Base-by-base conservation (phyloP, 495 filamentous ascomycete genomes). In the Podospora australis region DNA sequence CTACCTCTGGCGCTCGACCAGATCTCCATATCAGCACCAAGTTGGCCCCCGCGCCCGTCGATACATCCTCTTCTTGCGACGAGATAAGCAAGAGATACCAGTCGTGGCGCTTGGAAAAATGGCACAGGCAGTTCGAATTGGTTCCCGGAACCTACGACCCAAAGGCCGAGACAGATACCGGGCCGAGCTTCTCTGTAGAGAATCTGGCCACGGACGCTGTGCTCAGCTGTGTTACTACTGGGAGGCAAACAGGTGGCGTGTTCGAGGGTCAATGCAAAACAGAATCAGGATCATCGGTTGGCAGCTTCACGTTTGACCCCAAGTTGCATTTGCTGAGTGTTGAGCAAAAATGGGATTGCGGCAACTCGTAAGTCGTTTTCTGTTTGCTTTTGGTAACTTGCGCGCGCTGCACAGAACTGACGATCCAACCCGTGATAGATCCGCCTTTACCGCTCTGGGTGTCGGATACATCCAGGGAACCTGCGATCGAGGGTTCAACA, bases 51-150 rank as follows among this genome's bases (percentile, higher is more conserved):
- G 49, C 50, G 34, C 52, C 42, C 4, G n/a, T 46, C 3, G 49
- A 41, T n/a, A 30, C 34, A 2, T 53, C 51, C n/a, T 23, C 59
- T 1, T 32, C 45, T 1, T 70, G 67, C 43, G 41, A 44, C 1
- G 63, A 59, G 8, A 54, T 49, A 11, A 36, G 60, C 1, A 39
- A 53, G 26, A 36, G 34, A 4, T 67, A 67, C 41, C 62, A 69
- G 39, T 67, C 68, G 9, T 70, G 68, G 68, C 55, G 56, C 44
- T 39, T 70, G 0, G 59, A 64, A 25, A 53, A 64, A 0, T 70
- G 68, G 68, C 48, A 22, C 1, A 63, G 68, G 2, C 48, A 56
- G 6, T 66, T 60, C 29, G 53, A 54, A 24, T 46, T 65, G 35
- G 41, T 53, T 3, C 62, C 62, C 1, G 62, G 64, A 0, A 54